phyloP scores from a whole-genome alignment of 1,284 basidiomycete species.

The Sporisorium graminicola region DNA sequence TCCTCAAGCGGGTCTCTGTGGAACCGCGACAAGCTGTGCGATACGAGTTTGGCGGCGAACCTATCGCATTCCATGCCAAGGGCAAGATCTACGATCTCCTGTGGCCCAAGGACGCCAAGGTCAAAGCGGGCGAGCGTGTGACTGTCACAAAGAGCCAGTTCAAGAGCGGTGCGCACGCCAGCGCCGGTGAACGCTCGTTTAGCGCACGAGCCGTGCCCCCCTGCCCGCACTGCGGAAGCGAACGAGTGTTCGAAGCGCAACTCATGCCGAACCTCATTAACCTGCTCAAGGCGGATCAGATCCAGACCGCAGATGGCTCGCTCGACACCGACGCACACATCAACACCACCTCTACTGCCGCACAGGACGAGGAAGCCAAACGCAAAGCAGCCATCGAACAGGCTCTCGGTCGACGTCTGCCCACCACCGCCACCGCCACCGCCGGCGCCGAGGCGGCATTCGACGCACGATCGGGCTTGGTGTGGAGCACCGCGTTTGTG shows the following conservation, averaged over 20 bases:
- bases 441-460: conserved; percentile 7
- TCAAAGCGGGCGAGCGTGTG: conserved; percentile 18
- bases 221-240: conserved; percentile 56
- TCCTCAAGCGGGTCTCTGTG: conserved; percentile 57
- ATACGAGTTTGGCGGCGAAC: conserved; percentile 64
- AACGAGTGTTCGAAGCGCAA: conserved; percentile 66
- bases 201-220: conserved; percentile 41
- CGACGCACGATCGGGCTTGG: conserved; percentile 53
- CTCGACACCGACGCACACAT: conserved; percentile 1
- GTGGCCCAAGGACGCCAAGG: conserved; percentile 48
- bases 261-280: conserved; percentile 69
- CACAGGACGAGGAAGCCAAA: conserved; percentile 24
- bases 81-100: conserved; percentile 56
- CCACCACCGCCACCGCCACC: not conserved
- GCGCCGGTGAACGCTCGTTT: conserved; percentile 3
- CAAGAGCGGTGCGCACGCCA: not conserved
- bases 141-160: conserved; percentile 37
- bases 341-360: not conserved
- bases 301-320: conserved; percentile 35
- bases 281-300: conserved; percentile 46
- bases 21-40: conserved; percentile 65
- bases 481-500: conserved; percentile 65
- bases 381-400: conserved; percentile 57
- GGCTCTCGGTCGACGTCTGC: conserved; percentile 55
- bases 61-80: conserved; percentile 58